These are phyloP conservation scores for Candida bentonensis DNA, from an alignment of 805 yeast species.

Conservation along the genomic window DNA sequence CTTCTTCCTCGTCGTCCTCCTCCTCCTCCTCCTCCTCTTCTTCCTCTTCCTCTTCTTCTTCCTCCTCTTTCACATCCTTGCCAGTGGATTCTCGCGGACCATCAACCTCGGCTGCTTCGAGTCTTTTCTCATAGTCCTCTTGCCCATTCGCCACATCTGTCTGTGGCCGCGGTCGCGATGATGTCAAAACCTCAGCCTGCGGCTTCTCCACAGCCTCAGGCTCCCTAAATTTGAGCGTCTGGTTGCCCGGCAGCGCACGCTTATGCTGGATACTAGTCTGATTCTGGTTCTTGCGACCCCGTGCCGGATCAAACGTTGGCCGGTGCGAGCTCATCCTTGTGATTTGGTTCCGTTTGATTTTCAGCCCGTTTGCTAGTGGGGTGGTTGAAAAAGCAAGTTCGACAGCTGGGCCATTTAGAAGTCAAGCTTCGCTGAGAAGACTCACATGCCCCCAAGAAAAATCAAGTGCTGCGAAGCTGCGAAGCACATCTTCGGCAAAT, in stretches of 20 bases:
- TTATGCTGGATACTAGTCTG: neutral
- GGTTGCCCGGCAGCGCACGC: neutral
- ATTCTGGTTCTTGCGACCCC: neutral
- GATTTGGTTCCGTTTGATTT: neutral
- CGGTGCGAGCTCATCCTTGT: neutral
- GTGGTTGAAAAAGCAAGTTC: neutral
- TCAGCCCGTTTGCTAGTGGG: neutral
- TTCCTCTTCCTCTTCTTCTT: neutral
- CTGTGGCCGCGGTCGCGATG: too few species aligned
- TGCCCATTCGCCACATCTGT: neutral
- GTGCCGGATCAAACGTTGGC: slow-evolving; percentile 2
- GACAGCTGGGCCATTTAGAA: neutral
- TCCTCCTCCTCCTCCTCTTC: neutral
- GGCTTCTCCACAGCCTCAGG: too few species aligned
- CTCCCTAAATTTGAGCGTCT: too few species aligned
- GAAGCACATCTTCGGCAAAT: neutral
- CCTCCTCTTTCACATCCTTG: neutral
- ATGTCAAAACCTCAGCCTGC: too few species aligned
- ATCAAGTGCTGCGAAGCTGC: neutral
- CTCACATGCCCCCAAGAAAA: neutral
- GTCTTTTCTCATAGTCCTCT: neutral
- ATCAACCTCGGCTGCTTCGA: neutral
- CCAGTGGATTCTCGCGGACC: neutral
- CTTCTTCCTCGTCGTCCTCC: neutral
- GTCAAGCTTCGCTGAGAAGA: neutral